phyloP scores from a whole-genome alignment of 352 stramenopile species.

The Globisporangium irregulare region DNA sequence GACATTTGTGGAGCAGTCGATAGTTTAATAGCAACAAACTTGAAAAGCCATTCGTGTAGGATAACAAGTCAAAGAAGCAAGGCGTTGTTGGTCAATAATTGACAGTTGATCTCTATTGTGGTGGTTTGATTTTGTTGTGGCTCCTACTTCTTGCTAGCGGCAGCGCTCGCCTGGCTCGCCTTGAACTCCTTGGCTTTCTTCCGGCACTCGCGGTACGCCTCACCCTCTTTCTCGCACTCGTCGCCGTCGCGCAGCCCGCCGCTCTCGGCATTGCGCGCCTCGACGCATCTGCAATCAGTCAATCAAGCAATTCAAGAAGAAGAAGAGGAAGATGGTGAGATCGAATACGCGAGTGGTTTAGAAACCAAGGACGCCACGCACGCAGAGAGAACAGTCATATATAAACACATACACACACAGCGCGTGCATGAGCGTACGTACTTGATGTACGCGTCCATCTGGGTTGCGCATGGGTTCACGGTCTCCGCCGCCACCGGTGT shows the following conservation, averaged over 20 bases:
- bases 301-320: neutral
- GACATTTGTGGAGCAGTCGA: neutral
- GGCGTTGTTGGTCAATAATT: neutral
- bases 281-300: conserved; percentile 42
- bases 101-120: neutral
- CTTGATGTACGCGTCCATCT: conserved; percentile 79
- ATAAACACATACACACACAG: conserved; percentile 3
- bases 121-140: neutral
- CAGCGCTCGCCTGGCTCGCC: conserved; percentile 20
- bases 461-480: conserved; percentile 44
- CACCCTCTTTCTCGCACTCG: conserved; percentile 62
- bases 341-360: neutral
- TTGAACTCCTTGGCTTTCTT: conserved; percentile 40
- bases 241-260: conserved; percentile 67
- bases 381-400: neutral
- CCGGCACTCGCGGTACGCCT: conserved; percentile 63
- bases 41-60: conserved; percentile 1
- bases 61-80: neutral
- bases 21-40: conserved; percentile 2
- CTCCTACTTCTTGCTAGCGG: conserved; percentile 4
- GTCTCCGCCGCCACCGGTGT: conserved; percentile 28
- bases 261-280: conserved; percentile 50
- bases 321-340: conserved; percentile 8
- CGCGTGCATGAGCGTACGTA: conserved; percentile 25
- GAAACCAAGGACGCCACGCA: neutral